Percentiles rank a stretch among this genome's conserved stretches.
Evolutionary conservation across 129 eudicot species (phyloP).

Genomic region (Saussurea involucrata): DNA sequence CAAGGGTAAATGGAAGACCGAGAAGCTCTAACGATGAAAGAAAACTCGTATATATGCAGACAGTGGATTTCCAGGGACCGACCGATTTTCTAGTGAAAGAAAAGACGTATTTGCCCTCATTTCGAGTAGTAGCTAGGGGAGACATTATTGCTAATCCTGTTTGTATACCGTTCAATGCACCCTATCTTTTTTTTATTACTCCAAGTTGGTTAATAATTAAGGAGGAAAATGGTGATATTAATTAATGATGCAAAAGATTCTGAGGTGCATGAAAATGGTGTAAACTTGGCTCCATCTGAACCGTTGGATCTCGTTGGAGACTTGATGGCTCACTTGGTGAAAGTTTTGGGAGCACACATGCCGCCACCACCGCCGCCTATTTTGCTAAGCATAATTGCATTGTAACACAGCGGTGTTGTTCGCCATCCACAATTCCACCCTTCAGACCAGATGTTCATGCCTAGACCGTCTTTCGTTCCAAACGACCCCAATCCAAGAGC

Average conservation of each 20-base stretch:
- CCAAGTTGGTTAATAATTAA: slow-evolving; percentile 24
- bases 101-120: slow-evolving; percentile 36
- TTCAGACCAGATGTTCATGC: slow-evolving; percentile 28
- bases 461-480: slow-evolving; percentile 22
- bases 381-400: slow-evolving; percentile 29
- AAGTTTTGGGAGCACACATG: slow-evolving; percentile 23
- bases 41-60: slow-evolving; percentile 3
- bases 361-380: slow-evolving; percentile 39
- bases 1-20: slow-evolving; percentile 26
- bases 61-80: slow-evolving; percentile 3
- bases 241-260: slow-evolving; percentile 11
- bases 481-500: slow-evolving; percentile 5
- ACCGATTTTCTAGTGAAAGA: slow-evolving; percentile 35
- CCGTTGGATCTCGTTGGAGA: slow-evolving; percentile 69
- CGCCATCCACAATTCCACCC: slow-evolving; percentile 31
- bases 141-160: slow-evolving; percentile 21
- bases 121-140: slow-evolving; percentile 4
- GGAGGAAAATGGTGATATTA: slow-evolving; percentile 11
- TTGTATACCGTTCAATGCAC: slow-evolving; percentile 33
- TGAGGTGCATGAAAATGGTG: slow-evolving; percentile 20
- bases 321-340: slow-evolving; percentile 34
- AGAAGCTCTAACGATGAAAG: slow-evolving; percentile 24
- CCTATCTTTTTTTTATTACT: slow-evolving; percentile 43
- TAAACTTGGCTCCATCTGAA: slow-evolving; percentile 6
- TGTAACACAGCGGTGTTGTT: slow-evolving; percentile 38